Percentiles rank a stretch among this genome's conserved stretches.
phyloP scores from a whole-genome alignment of 164 flowering plant species.

The Malania oleifera region DNA sequence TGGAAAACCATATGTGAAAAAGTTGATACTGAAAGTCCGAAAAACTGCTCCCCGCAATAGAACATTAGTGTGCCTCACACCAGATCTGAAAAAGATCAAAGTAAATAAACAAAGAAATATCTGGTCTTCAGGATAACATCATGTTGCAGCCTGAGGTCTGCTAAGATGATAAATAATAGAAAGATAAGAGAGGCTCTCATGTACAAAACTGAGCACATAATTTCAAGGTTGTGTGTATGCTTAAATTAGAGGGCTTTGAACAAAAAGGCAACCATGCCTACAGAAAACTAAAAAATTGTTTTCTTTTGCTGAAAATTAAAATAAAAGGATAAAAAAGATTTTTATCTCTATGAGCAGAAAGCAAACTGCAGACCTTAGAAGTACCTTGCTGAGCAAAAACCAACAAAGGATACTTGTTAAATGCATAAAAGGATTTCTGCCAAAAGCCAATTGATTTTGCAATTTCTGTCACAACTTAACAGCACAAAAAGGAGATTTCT shows the following conservation, averaged over 20 bases:
- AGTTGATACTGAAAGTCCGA: conserved; percentile 3
- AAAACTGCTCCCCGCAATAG: conserved; percentile 1
- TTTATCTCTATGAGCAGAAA: background rate
- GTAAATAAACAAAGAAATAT: background rate
- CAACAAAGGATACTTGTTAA: background rate
- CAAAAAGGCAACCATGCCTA: background rate
- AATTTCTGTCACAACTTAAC: background rate
- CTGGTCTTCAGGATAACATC: too few species aligned
- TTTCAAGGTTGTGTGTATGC: too few species aligned
- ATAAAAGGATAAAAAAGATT: background rate
- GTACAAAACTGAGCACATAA: too few species aligned
- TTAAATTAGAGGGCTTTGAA: background rate
- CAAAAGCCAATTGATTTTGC: background rate
- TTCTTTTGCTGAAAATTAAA: background rate
- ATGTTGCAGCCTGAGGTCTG: too few species aligned
- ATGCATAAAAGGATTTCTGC: background rate
- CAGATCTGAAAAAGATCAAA: background rate
- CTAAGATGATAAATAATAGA: too few species aligned
- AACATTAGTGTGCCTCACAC: conserved; percentile 2
- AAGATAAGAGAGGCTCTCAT: too few species aligned
- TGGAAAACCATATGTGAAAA: conserved; percentile 3
- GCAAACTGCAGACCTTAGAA: background rate
- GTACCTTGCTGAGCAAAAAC: background rate
- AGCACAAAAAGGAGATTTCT: background rate
- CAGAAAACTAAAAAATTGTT: too few species aligned